Percentiles rank a stretch among this genome's conserved stretches.
Conservation (phyloP, 148 eudicot species). For the Silene latifolia region DNA sequence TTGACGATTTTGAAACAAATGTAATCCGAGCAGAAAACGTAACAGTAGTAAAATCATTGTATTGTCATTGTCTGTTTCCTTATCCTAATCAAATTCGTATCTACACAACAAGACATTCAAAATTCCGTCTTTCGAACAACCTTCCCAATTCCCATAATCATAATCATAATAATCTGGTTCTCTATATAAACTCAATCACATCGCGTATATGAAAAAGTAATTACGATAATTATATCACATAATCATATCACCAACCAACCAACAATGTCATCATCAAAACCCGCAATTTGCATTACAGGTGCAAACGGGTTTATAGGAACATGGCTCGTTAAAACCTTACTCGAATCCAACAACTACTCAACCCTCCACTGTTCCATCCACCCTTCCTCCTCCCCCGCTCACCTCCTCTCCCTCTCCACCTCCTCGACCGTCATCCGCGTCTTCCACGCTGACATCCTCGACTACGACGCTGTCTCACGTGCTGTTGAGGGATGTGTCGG, state of each 20-base stretch:
- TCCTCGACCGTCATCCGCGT: conserved; percentile 25
- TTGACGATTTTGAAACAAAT: too few species aligned
- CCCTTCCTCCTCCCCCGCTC: conserved; percentile 60
- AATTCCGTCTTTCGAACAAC: too few species aligned
- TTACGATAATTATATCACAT: too few species aligned
- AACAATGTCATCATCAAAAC: background rate
- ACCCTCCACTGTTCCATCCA: conserved; percentile 57
- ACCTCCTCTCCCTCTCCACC: conserved; percentile 43
- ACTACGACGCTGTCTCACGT: conserved; percentile 37
- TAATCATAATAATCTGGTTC: too few species aligned
- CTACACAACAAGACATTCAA: too few species aligned
- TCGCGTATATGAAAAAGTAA: too few species aligned
- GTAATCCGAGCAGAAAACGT: too few species aligned
- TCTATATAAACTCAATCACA: too few species aligned
- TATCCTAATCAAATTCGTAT: background rate
- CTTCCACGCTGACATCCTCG: conserved; percentile 56
- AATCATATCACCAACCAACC: too few species aligned
- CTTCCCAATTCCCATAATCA: too few species aligned
- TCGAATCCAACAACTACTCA: conserved; percentile 47
- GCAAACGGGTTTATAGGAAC: conserved; percentile 93
- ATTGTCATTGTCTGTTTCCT: background rate
- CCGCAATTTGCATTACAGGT: conserved; percentile 74
- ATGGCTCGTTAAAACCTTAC: conserved; percentile 55
- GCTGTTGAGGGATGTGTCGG: conserved; percentile 59
- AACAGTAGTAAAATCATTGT: too few species aligned